Evolutionary conservation across 1,284 basidiomycete genomes (phyloP), one percentile per base, ranked within the genome.

Genomic region (Boletellus sp.): DNA sequence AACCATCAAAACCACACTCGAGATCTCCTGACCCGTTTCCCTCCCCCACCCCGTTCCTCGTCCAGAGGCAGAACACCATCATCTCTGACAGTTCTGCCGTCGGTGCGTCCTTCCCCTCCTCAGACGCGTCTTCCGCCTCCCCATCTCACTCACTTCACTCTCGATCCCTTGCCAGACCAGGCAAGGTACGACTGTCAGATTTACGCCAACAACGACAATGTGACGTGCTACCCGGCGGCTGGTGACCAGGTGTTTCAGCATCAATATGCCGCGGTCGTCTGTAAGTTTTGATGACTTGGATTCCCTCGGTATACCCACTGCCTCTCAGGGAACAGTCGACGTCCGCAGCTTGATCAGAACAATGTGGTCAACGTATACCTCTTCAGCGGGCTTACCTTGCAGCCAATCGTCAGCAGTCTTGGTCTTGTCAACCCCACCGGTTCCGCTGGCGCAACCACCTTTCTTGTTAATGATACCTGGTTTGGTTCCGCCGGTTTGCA

Each of bases 391-490:
- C 85, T 87, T 63, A 81, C 79, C 4, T 69, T 73, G 42, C n/a
- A 67, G 12, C 69, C 71, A 50, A 71, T 90, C 41, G 68, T 81
- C 36, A 67, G 70, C 47, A 73, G 70, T 58, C 51, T 51, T 10
- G 67, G 76, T 52, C 49, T 70, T 2, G 18, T 54, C 6, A 89
- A 86, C 60, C 83, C 80, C 13, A 69, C 69, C 24, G 74, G 74
- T 58, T 70, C 72, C 41, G 80, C 85, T 3, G 88, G 89, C 13
- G 59, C 71, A 53, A 61, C 79, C 28, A 75, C 71, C 26, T 67
- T 79, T 1, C 78, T 74, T 33, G 85, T 89, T 40, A 77, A 90
- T 62, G 90, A 93, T 64, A 69, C 74, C 11, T 91, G 88, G 86
- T 91, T 82, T 70, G 86, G 85, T 26, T 38, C 62, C 2, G 67